A percentile compares a stretch with the other conserved stretches of the same genome.
Evolutionary conservation across 2,329 filamentous ascomycete genomes (phyloP).

Genomic region (Nakataea oryzae): DNA sequence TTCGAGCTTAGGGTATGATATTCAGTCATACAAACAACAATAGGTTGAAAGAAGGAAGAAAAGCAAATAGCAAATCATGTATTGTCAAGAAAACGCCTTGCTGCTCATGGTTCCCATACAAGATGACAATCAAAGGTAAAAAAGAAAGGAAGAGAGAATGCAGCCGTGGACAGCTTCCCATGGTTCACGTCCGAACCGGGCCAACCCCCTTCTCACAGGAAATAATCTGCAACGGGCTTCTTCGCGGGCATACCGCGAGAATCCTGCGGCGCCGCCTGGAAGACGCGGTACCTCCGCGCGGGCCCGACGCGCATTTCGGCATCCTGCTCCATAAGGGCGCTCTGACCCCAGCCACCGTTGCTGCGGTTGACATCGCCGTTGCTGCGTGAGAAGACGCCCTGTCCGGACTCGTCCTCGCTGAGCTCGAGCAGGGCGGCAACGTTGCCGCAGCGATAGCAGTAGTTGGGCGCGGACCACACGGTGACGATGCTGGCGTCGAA

Average conservation of each 20-base stretch:
- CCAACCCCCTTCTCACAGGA: slow-evolving; percentile 44
- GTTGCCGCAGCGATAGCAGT: slow-evolving; percentile 93
- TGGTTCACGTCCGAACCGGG: neutral
- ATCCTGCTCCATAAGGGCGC: slow-evolving; percentile 37
- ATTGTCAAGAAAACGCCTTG: neutral
- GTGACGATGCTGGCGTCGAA: slow-evolving; percentile 93
- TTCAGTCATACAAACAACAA: neutral
- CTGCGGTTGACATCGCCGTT: slow-evolving; percentile 59
- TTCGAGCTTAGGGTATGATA: neutral
- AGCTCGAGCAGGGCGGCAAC: slow-evolving; percentile 92
- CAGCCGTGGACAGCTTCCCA: neutral
- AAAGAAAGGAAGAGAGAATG: neutral
- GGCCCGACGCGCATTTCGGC: slow-evolving; percentile 50
- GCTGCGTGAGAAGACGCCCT: slow-evolving; percentile 57
- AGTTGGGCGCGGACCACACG: slow-evolving; percentile 97
- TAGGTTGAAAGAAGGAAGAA: neutral
- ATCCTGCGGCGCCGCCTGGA: slow-evolving; percentile 93
- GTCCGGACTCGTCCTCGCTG: slow-evolving; percentile 73
- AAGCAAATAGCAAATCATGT: neutral
- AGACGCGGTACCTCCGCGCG: slow-evolving; percentile 84
- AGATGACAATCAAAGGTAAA: neutral
- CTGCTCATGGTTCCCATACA: neutral
- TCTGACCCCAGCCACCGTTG: slow-evolving; percentile 31
- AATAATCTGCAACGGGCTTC: slow-evolving; percentile 96
- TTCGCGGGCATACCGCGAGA: slow-evolving; percentile 96